Conservation (phyloP, 352 stramenopile species). For the Pythium grandisporangium region DNA sequence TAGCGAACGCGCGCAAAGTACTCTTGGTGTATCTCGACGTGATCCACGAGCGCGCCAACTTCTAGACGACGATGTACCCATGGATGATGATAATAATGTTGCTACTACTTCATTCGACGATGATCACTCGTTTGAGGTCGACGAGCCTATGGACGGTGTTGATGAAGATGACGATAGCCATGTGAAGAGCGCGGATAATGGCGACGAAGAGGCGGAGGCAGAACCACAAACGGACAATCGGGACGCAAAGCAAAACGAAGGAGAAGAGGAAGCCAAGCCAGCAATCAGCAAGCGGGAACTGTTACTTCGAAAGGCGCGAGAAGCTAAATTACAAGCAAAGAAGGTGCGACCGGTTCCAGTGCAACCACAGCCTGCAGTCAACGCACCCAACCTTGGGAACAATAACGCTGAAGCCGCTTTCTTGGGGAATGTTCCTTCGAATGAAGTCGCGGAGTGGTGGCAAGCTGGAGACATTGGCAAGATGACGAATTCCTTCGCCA, state of each 20-base stretch:
- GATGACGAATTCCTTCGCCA: not conserved
- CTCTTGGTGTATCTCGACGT: not conserved
- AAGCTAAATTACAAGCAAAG: conserved; percentile 45
- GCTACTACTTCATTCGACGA: too few relatives aligned
- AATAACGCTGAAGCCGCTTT: conserved; percentile 1
- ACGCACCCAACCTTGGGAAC: not conserved
- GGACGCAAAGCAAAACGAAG: conserved; percentile 6
- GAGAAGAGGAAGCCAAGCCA: conserved; percentile 4
- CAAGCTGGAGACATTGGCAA: conserved; percentile 24
- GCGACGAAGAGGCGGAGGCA: conserved; percentile 24
- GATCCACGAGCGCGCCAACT: conserved; percentile 5
- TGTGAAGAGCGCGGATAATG: conserved; percentile 15
- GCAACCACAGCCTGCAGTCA: conserved; percentile 1
- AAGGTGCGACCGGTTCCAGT: conserved; percentile 44
- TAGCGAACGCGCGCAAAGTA: not conserved
- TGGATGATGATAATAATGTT: conserved; percentile 3
- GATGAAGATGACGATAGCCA: too few relatives aligned
- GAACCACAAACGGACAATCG: conserved; percentile 5
- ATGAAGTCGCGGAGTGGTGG: conserved; percentile 85
- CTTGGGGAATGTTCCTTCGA: conserved; percentile 58
- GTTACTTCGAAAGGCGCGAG: conserved; percentile 58
- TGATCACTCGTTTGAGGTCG: conserved; percentile 8
- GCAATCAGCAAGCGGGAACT: conserved; percentile 67
- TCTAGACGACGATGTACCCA: conserved; percentile 7
- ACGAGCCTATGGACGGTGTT: conserved; percentile 1